Conservation (phyloP, 2,329 filamentous ascomycete species). For the Colletotrichum sp. region DNA sequence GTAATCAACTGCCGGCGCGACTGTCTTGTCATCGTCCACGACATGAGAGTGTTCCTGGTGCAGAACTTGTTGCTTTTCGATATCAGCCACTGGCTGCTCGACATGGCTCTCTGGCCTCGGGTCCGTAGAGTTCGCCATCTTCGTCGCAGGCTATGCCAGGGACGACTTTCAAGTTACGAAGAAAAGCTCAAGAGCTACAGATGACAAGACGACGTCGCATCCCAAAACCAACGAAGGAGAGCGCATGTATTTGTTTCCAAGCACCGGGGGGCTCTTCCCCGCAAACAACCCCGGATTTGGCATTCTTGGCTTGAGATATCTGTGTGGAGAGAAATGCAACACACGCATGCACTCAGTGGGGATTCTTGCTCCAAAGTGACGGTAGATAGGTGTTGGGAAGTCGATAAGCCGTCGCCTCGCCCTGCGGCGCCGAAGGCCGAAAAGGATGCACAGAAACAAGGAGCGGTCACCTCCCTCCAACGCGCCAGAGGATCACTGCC, state of each 20-base stretch:
- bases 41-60: slow-evolving; percentile 13
- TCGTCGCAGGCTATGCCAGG: no score
- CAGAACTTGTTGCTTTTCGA: slow-evolving; percentile 14
- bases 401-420: background rate
- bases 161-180: background rate
- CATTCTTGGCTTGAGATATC: slow-evolving; percentile 10
- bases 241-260: background rate
- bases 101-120: background rate
- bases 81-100: background rate
- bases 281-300: slow-evolving; percentile 13
- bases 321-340: background rate
- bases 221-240: background rate
- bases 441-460: background rate
- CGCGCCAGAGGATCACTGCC: background rate
- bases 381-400: background rate
- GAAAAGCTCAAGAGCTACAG: background rate
- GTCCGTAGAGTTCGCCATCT: background rate
- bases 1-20: slow-evolving; percentile 31
- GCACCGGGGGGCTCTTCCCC: background rate
- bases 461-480: background rate
- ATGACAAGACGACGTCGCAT: background rate
- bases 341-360: background rate
- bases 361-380: background rate
- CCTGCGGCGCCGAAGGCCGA: slow-evolving; percentile 10
- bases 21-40: background rate